Evolutionary conservation across 2,329 filamentous ascomycete species (phyloP).

Genomic region (Ophiostoma tasmaniense): DNA sequence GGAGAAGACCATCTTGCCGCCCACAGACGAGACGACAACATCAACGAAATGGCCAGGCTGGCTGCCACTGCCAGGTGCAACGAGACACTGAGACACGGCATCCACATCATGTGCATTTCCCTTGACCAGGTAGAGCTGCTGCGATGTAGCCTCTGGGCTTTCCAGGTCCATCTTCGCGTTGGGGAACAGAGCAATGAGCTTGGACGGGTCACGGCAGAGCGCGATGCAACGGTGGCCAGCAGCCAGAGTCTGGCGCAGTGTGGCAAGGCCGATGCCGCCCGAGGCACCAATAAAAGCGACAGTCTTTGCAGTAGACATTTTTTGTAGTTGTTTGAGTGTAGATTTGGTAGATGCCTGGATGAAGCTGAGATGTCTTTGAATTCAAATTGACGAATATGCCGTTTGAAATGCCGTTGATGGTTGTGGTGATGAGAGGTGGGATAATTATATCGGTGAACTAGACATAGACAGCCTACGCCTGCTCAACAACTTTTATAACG

Average conservation of each 20-base stretch:
- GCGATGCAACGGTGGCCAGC: conserved; percentile 40
- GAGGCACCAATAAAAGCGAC: conserved; percentile 47
- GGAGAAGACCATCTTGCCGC: conserved; percentile 29
- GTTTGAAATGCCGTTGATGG: background rate
- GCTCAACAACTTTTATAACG: background rate
- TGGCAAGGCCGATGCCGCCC: conserved; percentile 40
- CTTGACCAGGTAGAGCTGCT: background rate
- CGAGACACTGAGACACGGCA: background rate
- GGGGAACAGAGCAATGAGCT: conserved; percentile 33
- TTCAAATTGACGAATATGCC: too few relatives aligned
- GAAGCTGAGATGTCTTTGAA: too few relatives aligned
- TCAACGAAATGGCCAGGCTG: conserved; percentile 32
- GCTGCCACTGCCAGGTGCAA: background rate
- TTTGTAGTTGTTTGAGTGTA: background rate
- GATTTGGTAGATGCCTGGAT: background rate
- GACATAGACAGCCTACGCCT: background rate
- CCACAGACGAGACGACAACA: conserved; percentile 41
- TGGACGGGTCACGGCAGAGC: conserved; percentile 42
- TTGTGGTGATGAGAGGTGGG: background rate
- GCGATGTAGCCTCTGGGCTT: background rate
- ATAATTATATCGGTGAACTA: background rate
- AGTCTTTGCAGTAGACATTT: conserved; percentile 25
- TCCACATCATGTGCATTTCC: background rate
- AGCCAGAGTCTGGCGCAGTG: conserved; percentile 37
- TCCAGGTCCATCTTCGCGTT: background rate